Conservation (phyloP, 768 basidiomycete genomes). For the Phylloporus rhodoxanthus region DNA sequence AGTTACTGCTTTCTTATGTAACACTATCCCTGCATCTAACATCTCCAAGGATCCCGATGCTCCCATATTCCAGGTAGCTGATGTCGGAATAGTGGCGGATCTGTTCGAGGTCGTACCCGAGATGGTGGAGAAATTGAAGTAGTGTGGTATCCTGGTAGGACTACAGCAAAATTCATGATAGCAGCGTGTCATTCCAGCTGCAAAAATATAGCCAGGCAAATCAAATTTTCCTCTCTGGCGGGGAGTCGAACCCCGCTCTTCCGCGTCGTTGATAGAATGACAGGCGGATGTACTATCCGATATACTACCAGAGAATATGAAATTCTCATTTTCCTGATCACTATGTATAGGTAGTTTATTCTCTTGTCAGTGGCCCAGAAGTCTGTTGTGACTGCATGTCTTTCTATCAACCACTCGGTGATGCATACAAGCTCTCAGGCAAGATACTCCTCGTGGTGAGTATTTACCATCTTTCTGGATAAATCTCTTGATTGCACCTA, state of each 20-base stretch:
- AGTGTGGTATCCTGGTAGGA: constrained; percentile 14
- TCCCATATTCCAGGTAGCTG: constrained; percentile 98
- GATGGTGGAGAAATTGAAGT: constrained; percentile 80
- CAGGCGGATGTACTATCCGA: constrained; percentile 50
- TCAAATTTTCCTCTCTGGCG: constrained; percentile 36
- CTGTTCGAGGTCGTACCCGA: constrained; percentile 90
- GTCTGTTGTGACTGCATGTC: constrained; percentile 15
- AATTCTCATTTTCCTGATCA: accelerated
- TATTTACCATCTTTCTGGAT: background rate
- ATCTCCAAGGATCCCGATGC: constrained; percentile 81
- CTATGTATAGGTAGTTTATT: too few species aligned
- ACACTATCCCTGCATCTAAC: constrained; percentile 6
- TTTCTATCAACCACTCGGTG: constrained; percentile 26
- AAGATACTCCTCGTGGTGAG: constrained; percentile 29
- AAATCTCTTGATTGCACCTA: constrained; percentile 19
- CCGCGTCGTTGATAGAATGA: constrained; percentile 32
- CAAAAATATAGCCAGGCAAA: background rate
- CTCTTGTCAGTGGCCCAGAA: too few species aligned
- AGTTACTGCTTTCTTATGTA: background rate
- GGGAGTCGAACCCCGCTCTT: constrained; percentile 43
- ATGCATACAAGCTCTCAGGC: constrained; percentile 24
- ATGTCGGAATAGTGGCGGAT: constrained; percentile 90
- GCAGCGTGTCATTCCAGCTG: too few species aligned
- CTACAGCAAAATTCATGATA: too few species aligned
- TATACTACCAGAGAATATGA: constrained; percentile 39